These are phyloP conservation scores for Pistacia integerrima DNA, from an alignment of 345 rosid genomes.

Conservation along the genomic window DNA sequence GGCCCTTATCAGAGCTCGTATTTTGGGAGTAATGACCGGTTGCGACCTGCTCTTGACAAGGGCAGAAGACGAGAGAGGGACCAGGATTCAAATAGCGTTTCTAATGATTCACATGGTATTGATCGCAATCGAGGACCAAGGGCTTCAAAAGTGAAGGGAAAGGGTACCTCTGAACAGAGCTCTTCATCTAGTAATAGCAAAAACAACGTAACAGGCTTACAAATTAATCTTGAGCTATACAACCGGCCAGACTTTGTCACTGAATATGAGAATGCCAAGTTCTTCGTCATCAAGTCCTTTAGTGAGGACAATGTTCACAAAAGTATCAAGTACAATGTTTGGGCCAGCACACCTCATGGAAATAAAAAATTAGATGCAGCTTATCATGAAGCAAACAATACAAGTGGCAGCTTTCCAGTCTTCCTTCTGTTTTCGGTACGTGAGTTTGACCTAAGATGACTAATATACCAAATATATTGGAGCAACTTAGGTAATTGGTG, in stretches of 20 bases:
- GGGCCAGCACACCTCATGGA: constrained; percentile 87
- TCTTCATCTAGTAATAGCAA: constrained; percentile 37
- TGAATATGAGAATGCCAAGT: constrained; percentile 60
- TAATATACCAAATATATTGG: neutral
- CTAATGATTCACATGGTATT: constrained; percentile 50
- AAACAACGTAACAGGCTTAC: constrained; percentile 35
- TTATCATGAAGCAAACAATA: constrained; percentile 57
- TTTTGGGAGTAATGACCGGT: constrained; percentile 40
- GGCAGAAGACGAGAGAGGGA: constrained; percentile 60
- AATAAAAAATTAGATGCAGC: constrained; percentile 71
- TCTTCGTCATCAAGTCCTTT: constrained; percentile 73
- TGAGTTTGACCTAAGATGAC: neutral
- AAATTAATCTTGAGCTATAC: constrained; percentile 37
- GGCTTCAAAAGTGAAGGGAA: constrained; percentile 55
- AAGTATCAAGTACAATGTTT: constrained; percentile 68
- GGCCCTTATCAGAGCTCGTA: constrained; percentile 48
- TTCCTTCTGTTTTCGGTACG: constrained; percentile 71
- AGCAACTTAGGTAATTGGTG: neutral
- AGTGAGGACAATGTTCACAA: constrained; percentile 83
- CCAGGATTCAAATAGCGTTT: constrained; percentile 38
- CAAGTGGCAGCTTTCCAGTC: constrained; percentile 51
- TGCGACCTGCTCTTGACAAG: constrained; percentile 42
- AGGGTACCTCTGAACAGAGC: constrained; percentile 34
- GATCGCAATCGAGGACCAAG: constrained; percentile 70
- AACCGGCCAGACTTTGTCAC: constrained; percentile 53